Percentiles rank a stretch among this genome's conserved stretches.
These are phyloP conservation scores for Fusarium buharicum DNA, from an alignment of 2,329 filamentous ascomycete species.

Conservation along the genomic window DNA sequence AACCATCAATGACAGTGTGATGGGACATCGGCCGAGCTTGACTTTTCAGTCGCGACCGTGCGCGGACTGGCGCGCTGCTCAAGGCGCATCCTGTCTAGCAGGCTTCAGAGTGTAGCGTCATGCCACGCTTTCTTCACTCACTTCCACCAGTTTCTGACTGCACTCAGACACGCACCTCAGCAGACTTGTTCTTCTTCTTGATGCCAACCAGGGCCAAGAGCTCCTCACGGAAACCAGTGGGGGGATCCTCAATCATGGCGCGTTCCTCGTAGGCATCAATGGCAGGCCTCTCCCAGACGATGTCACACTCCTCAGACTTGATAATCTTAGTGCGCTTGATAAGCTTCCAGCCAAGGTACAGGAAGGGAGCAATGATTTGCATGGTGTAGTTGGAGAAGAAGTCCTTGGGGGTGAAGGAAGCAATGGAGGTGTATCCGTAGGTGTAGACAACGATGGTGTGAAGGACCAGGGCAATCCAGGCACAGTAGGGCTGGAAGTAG, in stretches of 20 bases:
- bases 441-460: constrained; percentile 49
- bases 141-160: neutral
- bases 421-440: constrained; percentile 63
- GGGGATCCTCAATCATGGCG: constrained; percentile 48
- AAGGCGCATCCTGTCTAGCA: neutral
- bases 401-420: constrained; percentile 59
- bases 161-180: constrained; percentile 25
- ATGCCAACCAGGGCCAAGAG: constrained; percentile 28
- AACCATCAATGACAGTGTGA: neutral
- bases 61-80: neutral
- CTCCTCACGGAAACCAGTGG: constrained; percentile 53
- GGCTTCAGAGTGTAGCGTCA: neutral
- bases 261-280: constrained; percentile 63
- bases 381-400: constrained; percentile 62
- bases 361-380: constrained; percentile 58
- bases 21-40: neutral
- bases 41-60: neutral
- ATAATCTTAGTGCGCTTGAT: constrained; percentile 64
- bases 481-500: constrained; percentile 44
- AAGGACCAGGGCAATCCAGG: constrained; percentile 32
- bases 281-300: constrained; percentile 63
- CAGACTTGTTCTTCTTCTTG: constrained; percentile 23
- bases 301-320: constrained; percentile 60
- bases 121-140: neutral
- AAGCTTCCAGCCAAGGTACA: constrained; percentile 67